phyloP scores from a whole-genome alignment of 345 rosid species.

The Eucalyptus albens region DNA sequence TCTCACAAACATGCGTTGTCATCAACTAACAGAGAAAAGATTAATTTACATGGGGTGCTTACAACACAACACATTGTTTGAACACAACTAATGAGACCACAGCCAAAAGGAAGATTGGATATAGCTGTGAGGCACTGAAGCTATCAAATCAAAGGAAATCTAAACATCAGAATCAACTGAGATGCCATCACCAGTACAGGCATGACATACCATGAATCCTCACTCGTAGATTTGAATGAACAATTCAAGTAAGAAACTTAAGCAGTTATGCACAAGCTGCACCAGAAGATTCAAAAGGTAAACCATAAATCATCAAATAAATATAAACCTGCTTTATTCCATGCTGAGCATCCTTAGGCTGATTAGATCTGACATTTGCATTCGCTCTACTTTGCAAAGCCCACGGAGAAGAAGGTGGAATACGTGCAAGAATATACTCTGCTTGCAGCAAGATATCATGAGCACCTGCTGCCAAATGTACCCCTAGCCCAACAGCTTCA shows the following conservation, averaged over 20 bases:
- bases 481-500: constrained; percentile 93
- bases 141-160: not conserved
- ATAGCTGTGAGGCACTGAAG: not conserved
- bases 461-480: constrained; percentile 89
- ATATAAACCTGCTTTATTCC: constrained; percentile 71
- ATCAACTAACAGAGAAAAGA: not conserved
- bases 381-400: constrained; percentile 30
- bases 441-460: constrained; percentile 74
- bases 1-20: not conserved
- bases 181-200: not conserved
- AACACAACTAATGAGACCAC: not conserved
- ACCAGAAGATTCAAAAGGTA: not conserved
- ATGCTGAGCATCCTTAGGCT: constrained; percentile 78
- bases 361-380: constrained; percentile 57
- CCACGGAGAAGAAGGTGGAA: constrained; percentile 41
- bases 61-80: not conserved
- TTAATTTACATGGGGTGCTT: not conserved
- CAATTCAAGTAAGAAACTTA: not conserved
- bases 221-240: not conserved
- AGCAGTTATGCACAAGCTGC: not conserved
- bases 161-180: not conserved
- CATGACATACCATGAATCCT: not conserved
- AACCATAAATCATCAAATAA: not conserved
- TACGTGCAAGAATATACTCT: constrained; percentile 45
- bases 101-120: not conserved